A percentile compares a stretch with the other conserved stretches of the same genome.
These are phyloP conservation scores for Canavalia ensiformis DNA, from an alignment of 306 rosid species.

Conservation along the genomic window DNA sequence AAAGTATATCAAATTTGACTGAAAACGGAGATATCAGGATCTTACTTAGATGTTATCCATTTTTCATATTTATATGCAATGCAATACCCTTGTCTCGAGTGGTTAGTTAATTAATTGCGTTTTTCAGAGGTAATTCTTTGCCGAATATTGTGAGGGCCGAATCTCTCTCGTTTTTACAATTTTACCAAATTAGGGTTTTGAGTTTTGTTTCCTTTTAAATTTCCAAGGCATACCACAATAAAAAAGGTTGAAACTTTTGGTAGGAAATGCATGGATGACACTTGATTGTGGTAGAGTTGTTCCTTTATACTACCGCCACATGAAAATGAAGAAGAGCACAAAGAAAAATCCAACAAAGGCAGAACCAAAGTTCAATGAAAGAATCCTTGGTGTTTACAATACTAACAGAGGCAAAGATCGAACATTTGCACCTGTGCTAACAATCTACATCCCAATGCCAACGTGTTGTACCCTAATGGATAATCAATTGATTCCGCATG, in stretches of 20 bases:
- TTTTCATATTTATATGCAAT: background rate
- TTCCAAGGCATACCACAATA: background rate
- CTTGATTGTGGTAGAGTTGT: background rate
- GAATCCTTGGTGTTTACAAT: constrained; percentile 12
- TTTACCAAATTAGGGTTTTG: constrained; percentile 21
- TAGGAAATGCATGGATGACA: constrained; percentile 29
- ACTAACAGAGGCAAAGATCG: constrained; percentile 23
- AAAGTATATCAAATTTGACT: too few species aligned
- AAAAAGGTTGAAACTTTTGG: background rate
- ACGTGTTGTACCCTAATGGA: constrained; percentile 26
- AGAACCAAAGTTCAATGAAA: background rate
- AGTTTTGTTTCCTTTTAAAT: background rate
- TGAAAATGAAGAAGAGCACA: background rate
- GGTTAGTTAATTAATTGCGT: background rate
- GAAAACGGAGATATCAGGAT: too few species aligned
- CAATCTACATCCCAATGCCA: constrained; percentile 40
- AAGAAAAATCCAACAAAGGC: constrained; percentile 20
- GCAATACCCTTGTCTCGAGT: background rate
- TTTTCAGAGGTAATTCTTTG: background rate
- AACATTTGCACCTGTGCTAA: constrained; percentile 46
- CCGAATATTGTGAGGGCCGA: background rate
- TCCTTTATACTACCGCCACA: background rate
- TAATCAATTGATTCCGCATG: constrained; percentile 62
- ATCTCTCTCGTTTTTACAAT: background rate
- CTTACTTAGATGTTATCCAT: background rate